A percentile compares a stretch with the other conserved stretches of the same genome.
phyloP scores from a whole-genome alignment of 2,329 filamentous ascomycete genomes.

The Davidsoniella virescens region DNA sequence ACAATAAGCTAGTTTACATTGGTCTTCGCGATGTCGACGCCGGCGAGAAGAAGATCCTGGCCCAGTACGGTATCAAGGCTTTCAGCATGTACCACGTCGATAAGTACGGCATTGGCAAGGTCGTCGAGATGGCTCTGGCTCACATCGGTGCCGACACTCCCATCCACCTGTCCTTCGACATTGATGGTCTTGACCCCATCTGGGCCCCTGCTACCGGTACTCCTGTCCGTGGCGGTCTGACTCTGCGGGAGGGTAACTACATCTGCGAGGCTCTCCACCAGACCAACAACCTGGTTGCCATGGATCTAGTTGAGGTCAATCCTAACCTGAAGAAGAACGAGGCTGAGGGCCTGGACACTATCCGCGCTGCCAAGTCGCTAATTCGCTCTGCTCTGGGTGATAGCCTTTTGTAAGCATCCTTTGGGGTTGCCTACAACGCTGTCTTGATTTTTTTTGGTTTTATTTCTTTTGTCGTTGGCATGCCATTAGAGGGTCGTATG shows the following conservation, averaged over 20 bases:
- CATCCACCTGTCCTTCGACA: constrained; percentile 93
- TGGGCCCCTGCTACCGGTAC: constrained; percentile 95
- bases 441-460: background rate
- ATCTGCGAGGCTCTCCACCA: constrained; percentile 80
- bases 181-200: constrained; percentile 88
- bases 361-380: constrained; percentile 77
- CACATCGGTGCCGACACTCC: constrained; percentile 91
- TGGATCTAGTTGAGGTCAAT: constrained; percentile 75
- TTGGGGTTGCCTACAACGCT: background rate
- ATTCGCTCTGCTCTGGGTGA: constrained; percentile 87
- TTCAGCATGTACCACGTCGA: constrained; percentile 99
- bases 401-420: constrained; percentile 49
- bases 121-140: constrained; percentile 96
- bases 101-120: constrained; percentile 80
- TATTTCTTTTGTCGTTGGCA: background rate
- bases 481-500: background rate
- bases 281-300: constrained; percentile 60
- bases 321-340: constrained; percentile 47
- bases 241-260: constrained; percentile 87
- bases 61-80: constrained; percentile 79
- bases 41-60: constrained; percentile 84
- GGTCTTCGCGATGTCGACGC: constrained; percentile 81
- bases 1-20: constrained; percentile 90
- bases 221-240: constrained; percentile 82
- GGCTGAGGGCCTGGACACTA: constrained; percentile 58